Evolutionary conservation across 352 stramenopile species (phyloP), one percentile per base, ranked within the genome.

Genomic region (Globisporangium iwayamae): DNA sequence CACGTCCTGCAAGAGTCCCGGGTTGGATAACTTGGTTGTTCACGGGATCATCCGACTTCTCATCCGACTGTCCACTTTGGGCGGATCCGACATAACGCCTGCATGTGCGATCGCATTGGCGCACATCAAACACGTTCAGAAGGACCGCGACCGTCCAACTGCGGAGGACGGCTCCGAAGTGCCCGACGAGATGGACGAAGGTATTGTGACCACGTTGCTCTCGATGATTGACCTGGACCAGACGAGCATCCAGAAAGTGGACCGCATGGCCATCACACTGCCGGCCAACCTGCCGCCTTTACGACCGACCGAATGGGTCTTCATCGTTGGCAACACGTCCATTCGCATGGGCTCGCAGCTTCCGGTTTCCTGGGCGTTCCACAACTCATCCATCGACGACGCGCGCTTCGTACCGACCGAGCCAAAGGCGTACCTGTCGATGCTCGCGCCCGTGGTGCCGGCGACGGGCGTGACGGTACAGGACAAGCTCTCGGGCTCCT

Each of bases 181-280:
- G 28, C 67, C 73, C 6, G 76, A 90, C 43, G 73, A 86, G 39
- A 89, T 93, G 78, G 79, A 91, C 32, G 76, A 81, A 32, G 85
- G 85, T 13, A 77, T 92, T 9, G 70, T 94, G 30, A 71, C 71
- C 7, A 85, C 83, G n/a, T 64, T 94, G 32, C 52, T 94, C 38
- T 74, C 85, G 2, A 91, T 94, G 85, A 85, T 91, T 58, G 85
- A 94, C 39, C 69, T 92, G 14, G 83, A 92, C 54, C 78, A 74
- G 22, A 57, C 74, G 9, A 81, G 67, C 22, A 88, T 94, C 25
- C 81, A 90, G 65, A 79, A 81, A 9, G 76, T 90, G 13, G 85
- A 94, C 43, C 79, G 80, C 52, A 72, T 88, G 63, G 83, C 83
- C 0, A 70, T 72, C 34, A 65, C 81, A 3, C 70, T 91, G 20